Conservation (phyloP, 306 rosid genomes). For the Acacia melanoxylon region DNA sequence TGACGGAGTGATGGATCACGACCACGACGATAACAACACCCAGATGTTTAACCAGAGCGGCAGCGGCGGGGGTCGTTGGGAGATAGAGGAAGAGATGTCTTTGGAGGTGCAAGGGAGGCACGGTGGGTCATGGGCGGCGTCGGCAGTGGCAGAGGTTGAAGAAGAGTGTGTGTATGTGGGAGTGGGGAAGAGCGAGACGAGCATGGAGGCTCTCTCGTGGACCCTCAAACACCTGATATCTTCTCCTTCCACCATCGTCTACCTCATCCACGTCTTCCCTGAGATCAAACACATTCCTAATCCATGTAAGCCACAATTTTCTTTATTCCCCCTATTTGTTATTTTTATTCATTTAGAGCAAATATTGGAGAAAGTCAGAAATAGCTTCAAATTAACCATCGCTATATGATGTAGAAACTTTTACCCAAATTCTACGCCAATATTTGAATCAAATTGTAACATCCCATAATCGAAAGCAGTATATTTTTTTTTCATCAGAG, state of each 20-base stretch:
- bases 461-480: too few relatives aligned
- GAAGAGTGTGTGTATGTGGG: conserved; percentile 63
- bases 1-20: conserved; percentile 25
- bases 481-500: too few relatives aligned
- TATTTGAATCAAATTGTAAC: too few relatives aligned
- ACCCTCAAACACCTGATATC: conserved; percentile 46
- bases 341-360: neutral
- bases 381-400: too few relatives aligned
- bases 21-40: neutral
- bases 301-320: conserved; percentile 55
- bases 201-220: conserved; percentile 71
- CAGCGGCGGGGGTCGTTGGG: conserved; percentile 39
- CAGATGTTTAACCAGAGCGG: neutral
- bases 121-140: conserved; percentile 7
- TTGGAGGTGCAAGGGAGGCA: neutral
- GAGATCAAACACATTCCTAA: conserved; percentile 59
- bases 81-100: conserved; percentile 68
- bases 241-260: conserved; percentile 42
- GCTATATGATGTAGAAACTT: too few relatives aligned
- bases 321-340: neutral
- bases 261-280: conserved; percentile 74
- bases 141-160: neutral
- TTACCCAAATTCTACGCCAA: too few relatives aligned
- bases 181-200: conserved; percentile 64
- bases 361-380: too few relatives aligned